Percentiles rank a stretch among this genome's conserved stretches.
These are phyloP conservation scores for Haplosporangium sp. DNA, from an alignment of 371 early-diverging fungal genomes.

Conservation along the genomic window DNA sequence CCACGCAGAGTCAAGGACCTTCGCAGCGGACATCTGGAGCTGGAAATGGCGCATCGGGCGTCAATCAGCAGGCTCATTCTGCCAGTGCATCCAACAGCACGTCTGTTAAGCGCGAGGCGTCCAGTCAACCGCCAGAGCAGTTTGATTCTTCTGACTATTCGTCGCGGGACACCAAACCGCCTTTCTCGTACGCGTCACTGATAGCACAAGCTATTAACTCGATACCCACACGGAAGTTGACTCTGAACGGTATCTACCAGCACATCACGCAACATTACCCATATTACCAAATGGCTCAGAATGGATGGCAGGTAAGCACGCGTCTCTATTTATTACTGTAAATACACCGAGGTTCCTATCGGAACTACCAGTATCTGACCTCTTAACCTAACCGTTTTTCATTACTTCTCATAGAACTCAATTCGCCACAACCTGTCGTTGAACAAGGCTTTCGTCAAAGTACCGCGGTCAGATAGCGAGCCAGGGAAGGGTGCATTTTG, in stretches of 20 bases:
- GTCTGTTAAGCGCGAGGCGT: slow-evolving; percentile 8
- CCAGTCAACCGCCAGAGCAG: slow-evolving; percentile 21
- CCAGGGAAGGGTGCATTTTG: slow-evolving; percentile 97
- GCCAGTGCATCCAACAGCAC: neutral
- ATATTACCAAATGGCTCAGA: slow-evolving; percentile 83
- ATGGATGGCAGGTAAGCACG: slow-evolving; percentile 85
- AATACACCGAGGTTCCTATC: neutral
- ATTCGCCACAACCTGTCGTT: slow-evolving; percentile 97
- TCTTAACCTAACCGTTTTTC: neutral
- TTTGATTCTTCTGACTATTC: slow-evolving; percentile 50
- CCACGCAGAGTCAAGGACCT: slow-evolving; percentile 34
- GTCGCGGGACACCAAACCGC: slow-evolving; percentile 71
- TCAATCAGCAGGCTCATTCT: neutral
- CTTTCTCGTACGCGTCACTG: slow-evolving; percentile 87
- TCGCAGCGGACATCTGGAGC: slow-evolving; percentile 8
- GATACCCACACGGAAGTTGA: slow-evolving; percentile 74
- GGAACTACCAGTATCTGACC: neutral
- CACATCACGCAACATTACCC: slow-evolving; percentile 84
- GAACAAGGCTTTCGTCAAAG: slow-evolving; percentile 93
- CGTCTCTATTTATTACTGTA: neutral
- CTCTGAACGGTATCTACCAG: slow-evolving; percentile 89
- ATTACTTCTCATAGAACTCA: slow-evolving; percentile 76
- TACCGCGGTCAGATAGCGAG: slow-evolving; percentile 85
- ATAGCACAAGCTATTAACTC: slow-evolving; percentile 91
- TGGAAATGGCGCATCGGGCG: neutral